A percentile compares a stretch with the other conserved stretches of the same genome.
These are phyloP conservation scores for Pseudohalonectria lignicola DNA, from an alignment of 2,329 filamentous ascomycete species.

Conservation along the genomic window DNA sequence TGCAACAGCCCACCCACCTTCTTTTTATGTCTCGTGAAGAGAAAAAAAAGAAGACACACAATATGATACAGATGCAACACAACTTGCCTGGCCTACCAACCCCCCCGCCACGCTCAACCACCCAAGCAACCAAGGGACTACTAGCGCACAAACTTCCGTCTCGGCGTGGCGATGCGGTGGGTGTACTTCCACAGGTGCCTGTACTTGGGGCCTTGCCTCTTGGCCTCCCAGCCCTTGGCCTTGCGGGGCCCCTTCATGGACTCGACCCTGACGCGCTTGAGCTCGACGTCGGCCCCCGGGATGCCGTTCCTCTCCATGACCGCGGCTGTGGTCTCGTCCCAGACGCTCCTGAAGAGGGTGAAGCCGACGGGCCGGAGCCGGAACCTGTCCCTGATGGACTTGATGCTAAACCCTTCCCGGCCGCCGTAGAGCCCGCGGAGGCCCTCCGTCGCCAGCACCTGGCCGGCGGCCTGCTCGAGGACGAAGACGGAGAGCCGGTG, in stretches of 20 bases:
- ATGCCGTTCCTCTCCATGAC: conserved; percentile 77
- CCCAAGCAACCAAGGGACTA: no score
- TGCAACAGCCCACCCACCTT: no score
- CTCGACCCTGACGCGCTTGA: conserved; percentile 69
- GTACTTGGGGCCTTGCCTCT: conserved; percentile 54
- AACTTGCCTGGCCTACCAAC: no score
- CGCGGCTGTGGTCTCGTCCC: conserved; percentile 78
- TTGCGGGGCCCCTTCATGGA: conserved; percentile 51
- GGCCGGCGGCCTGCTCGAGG: conserved; percentile 62
- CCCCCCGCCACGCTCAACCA: no score
- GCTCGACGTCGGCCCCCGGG: conserved; percentile 69
- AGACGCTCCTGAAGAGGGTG: conserved; percentile 77
- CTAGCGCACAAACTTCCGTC: conserved; percentile 15
- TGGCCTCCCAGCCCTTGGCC: conserved; percentile 55
- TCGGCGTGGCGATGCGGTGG: conserved; percentile 35
- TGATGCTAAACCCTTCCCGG: conserved; percentile 49
- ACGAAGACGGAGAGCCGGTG: conserved; percentile 80
- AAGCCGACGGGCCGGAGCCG: conserved; percentile 65
- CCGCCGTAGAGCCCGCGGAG: conserved; percentile 39
- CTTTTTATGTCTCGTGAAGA: no score
- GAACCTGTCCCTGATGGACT: conserved; percentile 62
- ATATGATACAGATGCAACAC: no score
- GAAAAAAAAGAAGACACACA: no score
- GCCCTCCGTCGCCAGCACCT: conserved; percentile 44
- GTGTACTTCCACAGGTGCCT: conserved; percentile 54